Evolutionary conservation across 805 yeast species (phyloP).

Genomic region (Schizosaccharomyces lindneri): DNA sequence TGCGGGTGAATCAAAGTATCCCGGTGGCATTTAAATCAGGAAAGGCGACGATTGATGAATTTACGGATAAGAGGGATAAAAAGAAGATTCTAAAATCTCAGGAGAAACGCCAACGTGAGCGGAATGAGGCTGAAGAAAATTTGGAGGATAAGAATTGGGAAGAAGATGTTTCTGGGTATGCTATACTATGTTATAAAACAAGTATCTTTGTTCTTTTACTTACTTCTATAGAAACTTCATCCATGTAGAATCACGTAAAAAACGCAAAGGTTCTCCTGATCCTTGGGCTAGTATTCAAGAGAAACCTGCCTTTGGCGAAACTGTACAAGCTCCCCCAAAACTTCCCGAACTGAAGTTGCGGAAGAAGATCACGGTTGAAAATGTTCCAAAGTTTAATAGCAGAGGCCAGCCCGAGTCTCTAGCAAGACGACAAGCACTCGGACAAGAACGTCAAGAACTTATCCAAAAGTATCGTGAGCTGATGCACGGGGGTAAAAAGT

Average conservation of each 20-base stretch:
- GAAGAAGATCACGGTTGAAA: neutral
- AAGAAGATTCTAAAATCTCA: neutral
- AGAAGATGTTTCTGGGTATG: neutral
- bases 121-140: neutral
- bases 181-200: no score
- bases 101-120: neutral
- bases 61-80: neutral
- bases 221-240: neutral
- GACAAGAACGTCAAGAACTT: neutral
- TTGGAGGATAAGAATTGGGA: neutral
- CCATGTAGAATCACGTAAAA: neutral
- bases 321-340: neutral
- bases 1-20: neutral
- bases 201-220: neutral
- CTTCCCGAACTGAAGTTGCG: neutral
- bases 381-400: neutral
- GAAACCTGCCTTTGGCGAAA: neutral
- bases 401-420: neutral
- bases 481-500: neutral
- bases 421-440: neutral
- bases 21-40: neutral
- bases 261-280: neutral
- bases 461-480: neutral
- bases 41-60: neutral
- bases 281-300: neutral